Percentiles rank a stretch among this genome's conserved stretches.
These are phyloP conservation scores for Sanghuangporus sanghuang DNA, from an alignment of 1,284 basidiomycete species.

Conservation along the genomic window DNA sequence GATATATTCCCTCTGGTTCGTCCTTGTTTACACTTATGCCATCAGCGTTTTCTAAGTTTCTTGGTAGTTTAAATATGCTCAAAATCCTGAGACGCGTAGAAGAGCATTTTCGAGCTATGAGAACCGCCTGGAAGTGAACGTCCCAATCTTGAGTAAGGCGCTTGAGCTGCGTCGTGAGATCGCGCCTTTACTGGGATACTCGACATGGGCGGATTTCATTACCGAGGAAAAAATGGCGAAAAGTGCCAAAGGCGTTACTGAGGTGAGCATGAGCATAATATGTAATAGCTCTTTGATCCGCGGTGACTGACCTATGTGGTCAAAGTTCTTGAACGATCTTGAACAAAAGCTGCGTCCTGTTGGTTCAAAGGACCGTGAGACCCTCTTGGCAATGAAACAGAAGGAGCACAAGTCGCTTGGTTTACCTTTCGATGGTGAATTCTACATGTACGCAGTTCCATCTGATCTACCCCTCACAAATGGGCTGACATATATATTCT, in stretches of 20 bases:
- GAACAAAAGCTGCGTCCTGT: conserved; percentile 70
- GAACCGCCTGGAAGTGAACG: conserved; percentile 60
- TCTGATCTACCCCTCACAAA: not conserved
- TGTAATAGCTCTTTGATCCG: not conserved
- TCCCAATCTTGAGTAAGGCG: conserved; percentile 59
- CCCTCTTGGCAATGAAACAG: conserved; percentile 66
- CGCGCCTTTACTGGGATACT: conserved; percentile 60
- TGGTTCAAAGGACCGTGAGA: conserved; percentile 58
- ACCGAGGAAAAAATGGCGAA: conserved; percentile 87
- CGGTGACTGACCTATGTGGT: not conserved
- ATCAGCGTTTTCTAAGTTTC: too few species aligned
- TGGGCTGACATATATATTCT: not conserved
- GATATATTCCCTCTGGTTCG: conserved; percentile 77
- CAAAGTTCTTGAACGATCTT: conserved; percentile 66
- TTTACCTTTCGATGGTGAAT: conserved; percentile 58
- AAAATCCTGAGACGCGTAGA: conserved; percentile 62
- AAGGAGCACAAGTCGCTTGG: conserved; percentile 59
- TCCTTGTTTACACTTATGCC: too few species aligned
- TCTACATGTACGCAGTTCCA: conserved; percentile 38
- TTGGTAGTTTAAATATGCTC: conserved; percentile 77
- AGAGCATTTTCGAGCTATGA: conserved; percentile 64
- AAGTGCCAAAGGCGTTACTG: conserved; percentile 49
- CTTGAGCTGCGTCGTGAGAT: conserved; percentile 67
- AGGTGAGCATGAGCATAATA: conserved; percentile 29
- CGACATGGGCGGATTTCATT: conserved; percentile 78